phyloP scores from a whole-genome alignment of 805 yeast species.

The Lachancea quebecensis region DNA sequence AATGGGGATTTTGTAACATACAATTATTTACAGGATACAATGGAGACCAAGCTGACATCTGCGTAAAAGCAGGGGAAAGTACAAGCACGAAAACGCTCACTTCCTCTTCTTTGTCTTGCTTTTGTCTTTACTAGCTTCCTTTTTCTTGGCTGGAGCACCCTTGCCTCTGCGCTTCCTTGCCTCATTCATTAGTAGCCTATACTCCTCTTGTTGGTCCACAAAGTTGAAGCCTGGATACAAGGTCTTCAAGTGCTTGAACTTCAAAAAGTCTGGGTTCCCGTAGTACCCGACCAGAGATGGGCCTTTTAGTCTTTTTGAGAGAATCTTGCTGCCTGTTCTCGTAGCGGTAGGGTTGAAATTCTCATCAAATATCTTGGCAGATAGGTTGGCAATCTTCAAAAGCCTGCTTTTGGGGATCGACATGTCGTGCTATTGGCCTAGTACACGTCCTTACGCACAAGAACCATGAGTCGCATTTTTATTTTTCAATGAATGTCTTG shows the following conservation, averaged over 20 bases:
- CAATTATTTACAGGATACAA: slow-evolving; percentile 1
- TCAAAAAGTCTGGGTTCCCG: slow-evolving; percentile 65
- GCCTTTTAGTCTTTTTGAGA: slow-evolving; percentile 64
- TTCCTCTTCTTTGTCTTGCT: slow-evolving; percentile 35
- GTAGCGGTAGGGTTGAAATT: slow-evolving; percentile 57
- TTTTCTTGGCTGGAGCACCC: slow-evolving; percentile 78
- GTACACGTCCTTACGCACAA: neutral
- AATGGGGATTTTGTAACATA: neutral
- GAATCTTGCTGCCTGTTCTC: slow-evolving; percentile 69
- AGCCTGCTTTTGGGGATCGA: slow-evolving; percentile 40
- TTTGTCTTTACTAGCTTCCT: slow-evolving; percentile 35
- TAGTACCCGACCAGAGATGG: slow-evolving; percentile 64
- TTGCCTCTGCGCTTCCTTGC: slow-evolving; percentile 78
- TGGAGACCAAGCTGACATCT: neutral
- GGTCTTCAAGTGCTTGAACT: slow-evolving; percentile 50
- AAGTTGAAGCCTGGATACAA: slow-evolving; percentile 45
- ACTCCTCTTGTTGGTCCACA: slow-evolving; percentile 61
- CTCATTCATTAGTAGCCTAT: slow-evolving; percentile 58
- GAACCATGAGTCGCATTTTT: neutral
- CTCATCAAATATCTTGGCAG: slow-evolving; percentile 62
- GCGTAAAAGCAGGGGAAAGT: too few species aligned
- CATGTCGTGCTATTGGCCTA: slow-evolving; percentile 16
- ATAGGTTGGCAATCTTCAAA: slow-evolving; percentile 48
- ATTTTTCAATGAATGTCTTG: too few species aligned
- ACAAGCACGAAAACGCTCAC: slow-evolving; percentile 2